These are phyloP conservation scores for Leccinum sublutescens DNA, from an alignment of 768 basidiomycete genomes.

Conservation along the genomic window DNA sequence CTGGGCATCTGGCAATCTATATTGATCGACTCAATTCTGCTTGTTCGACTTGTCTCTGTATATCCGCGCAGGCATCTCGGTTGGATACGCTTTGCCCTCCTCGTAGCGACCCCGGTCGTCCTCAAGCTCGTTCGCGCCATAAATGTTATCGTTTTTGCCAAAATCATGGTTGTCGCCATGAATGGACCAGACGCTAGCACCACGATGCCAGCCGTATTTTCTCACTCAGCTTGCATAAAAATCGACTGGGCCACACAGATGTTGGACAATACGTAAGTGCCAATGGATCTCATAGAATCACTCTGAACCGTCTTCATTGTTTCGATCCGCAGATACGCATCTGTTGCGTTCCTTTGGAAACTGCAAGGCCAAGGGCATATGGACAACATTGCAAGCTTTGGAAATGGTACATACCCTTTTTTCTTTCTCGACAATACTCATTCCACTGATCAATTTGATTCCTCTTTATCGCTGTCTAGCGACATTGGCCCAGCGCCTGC, in stretches of 20 bases:
- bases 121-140: slow-evolving; percentile 25
- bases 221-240: slow-evolving; percentile 24
- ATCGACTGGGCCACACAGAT: slow-evolving; percentile 33
- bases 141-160: slow-evolving; percentile 25
- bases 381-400: not conserved
- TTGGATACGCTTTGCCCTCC: slow-evolving; percentile 3
- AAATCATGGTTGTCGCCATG: slow-evolving; percentile 10
- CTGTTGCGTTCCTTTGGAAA: slow-evolving; percentile 12
- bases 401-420: not conserved
- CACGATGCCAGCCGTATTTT: slow-evolving; percentile 7
- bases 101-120: slow-evolving; percentile 16
- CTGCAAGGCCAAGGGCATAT: not conserved
- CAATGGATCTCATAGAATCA: not conserved
- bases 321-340: slow-evolving; percentile 7
- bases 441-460: not conserved
- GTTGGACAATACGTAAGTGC: slow-evolving; percentile 27
- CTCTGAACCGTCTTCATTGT: not conserved
- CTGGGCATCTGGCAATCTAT: slow-evolving; percentile 25
- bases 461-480: not conserved
- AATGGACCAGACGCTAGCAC: slow-evolving; percentile 4
- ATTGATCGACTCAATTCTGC: slow-evolving; percentile 25
- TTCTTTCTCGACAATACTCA: not conserved
- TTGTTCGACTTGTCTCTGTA: slow-evolving; percentile 24
- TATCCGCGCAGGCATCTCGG: slow-evolving; percentile 16
- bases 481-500: slow-evolving; percentile 24